Conservation (phyloP, 2,329 filamentous ascomycete genomes). For the Scedosporium apiospermum region DNA sequence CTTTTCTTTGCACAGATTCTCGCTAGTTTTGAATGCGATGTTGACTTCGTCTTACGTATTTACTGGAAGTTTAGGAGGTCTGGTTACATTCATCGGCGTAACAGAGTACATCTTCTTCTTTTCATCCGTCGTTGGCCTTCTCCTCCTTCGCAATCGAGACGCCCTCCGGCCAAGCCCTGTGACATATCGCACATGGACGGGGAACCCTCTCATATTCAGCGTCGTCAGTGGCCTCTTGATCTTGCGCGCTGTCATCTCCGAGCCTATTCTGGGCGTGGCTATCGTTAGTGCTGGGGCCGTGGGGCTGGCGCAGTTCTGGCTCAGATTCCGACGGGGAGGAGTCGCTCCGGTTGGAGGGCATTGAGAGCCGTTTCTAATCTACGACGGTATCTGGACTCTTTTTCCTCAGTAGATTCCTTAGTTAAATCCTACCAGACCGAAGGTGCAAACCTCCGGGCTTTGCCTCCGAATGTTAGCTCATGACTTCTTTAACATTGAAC, state of each 20-base stretch:
- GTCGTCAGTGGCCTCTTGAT: constrained; percentile 92
- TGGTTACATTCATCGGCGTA: constrained; percentile 95
- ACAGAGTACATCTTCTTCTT: constrained; percentile 98
- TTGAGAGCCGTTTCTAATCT: background rate
- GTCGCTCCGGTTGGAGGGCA: constrained; percentile 3
- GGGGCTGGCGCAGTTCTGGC: constrained; percentile 15
- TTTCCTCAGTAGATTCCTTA: too few species aligned
- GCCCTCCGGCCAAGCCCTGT: constrained; percentile 72
- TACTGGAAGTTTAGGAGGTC: constrained; percentile 80
- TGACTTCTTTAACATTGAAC: too few species aligned
- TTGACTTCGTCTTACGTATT: constrained; percentile 71
- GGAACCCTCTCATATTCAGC: constrained; percentile 95
- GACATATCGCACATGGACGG: constrained; percentile 85
- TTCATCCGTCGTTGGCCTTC: constrained; percentile 83
- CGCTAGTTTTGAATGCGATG: constrained; percentile 69
- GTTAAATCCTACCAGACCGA: too few species aligned
- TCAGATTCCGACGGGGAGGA: constrained; percentile 15
- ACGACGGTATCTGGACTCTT: background rate
- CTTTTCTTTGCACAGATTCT: constrained; percentile 24
- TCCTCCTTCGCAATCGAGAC: constrained; percentile 79
- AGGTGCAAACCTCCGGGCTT: too few species aligned
- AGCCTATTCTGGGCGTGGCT: constrained; percentile 80
- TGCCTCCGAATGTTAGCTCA: too few species aligned
- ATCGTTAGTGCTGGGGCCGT: constrained; percentile 48
- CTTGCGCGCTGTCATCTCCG: constrained; percentile 77